Base-by-base conservation (phyloP, 306 rosid species). In the Luffa acutangula region DNA sequence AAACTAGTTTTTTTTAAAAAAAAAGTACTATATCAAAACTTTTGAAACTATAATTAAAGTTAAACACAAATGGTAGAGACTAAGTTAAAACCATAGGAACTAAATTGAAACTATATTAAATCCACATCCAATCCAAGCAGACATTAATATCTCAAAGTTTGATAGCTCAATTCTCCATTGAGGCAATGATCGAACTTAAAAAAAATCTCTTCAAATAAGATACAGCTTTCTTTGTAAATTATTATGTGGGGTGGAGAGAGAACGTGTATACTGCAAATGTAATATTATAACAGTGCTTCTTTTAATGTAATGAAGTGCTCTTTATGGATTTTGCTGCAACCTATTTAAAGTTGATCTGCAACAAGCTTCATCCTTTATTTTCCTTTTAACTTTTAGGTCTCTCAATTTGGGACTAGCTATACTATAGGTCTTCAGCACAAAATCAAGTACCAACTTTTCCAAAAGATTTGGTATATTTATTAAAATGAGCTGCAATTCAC, bases 251-350 rank as follows among this genome's bases (percentile, higher is more conserved):
- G 51, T 52, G 18, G 21, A 13, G 62, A 17, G 52, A 20, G 39
- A 34, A 72, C 39, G 48, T 48, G 21, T 25, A 31, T 31, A 25
- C 12, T 72, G 20, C 21, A 73, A 73, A 15, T 15, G 25, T 73
- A 13, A 45, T 33, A 73, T 20, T 9, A 72, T 46, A 48, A 42
- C 75, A 69, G 58, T 72, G 56, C 58, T 70, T 70, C 58, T 73
- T 73, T 73, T 73, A 73, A 49, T 73, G 59, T 43, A 73, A 13
- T 73, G 39, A 9, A 21, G 58, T 21, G 77, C 39, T 48, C 58
- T 72, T 72, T 72, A 48, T 49, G 15, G 78, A 73, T 49, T 73
- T 51, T 3, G 78, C 77, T 72, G 77, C 77, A 45, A 12, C 57
- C 12, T 3, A 20, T 70, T 36, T n/a, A 72, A 72, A 48, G 59